phyloP scores from a whole-genome alignment of 495 filamentous ascomycete species.

The Daldinia childiae region DNA sequence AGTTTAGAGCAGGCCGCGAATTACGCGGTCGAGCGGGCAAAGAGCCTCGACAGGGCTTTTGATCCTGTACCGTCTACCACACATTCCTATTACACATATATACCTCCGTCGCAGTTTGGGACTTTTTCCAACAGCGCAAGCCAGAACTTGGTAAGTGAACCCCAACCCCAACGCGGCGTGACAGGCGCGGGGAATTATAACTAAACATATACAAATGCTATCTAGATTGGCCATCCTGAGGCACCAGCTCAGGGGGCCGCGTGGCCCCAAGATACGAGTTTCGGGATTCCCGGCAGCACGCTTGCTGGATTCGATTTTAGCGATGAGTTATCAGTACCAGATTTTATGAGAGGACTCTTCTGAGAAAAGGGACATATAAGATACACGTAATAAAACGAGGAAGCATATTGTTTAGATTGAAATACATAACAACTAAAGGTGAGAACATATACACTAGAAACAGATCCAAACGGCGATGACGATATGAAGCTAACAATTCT shows the following conservation, averaged over 20 bases:
- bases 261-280: slow-evolving; percentile 11
- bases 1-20: slow-evolving; percentile 32
- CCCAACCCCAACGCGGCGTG: neutral
- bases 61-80: neutral
- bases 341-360: slow-evolving; percentile 22
- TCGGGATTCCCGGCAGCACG: neutral
- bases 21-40: slow-evolving; percentile 22
- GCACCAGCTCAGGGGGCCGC: neutral
- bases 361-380: neutral
- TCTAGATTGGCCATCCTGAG: slow-evolving; percentile 18
- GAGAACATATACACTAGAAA: too few species aligned
- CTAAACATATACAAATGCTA: slow-evolving; percentile 7
- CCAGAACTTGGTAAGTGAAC: slow-evolving; percentile 20
- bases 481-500: neutral
- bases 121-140: neutral
- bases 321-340: slow-evolving; percentile 11
- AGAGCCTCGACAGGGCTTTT: neutral
- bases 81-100: slow-evolving; percentile 2
- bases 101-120: slow-evolving; percentile 4
- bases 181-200: neutral
- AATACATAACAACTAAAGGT: too few species aligned
- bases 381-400: too few species aligned
- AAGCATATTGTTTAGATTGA: too few species aligned
- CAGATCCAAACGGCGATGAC: neutral
- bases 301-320: slow-evolving; percentile 17